Percentiles rank a stretch among this genome's conserved stretches.
Evolutionary conservation across 2,329 filamentous ascomycete species (phyloP).

Genomic region (Paraphoma chrysanthemicola): DNA sequence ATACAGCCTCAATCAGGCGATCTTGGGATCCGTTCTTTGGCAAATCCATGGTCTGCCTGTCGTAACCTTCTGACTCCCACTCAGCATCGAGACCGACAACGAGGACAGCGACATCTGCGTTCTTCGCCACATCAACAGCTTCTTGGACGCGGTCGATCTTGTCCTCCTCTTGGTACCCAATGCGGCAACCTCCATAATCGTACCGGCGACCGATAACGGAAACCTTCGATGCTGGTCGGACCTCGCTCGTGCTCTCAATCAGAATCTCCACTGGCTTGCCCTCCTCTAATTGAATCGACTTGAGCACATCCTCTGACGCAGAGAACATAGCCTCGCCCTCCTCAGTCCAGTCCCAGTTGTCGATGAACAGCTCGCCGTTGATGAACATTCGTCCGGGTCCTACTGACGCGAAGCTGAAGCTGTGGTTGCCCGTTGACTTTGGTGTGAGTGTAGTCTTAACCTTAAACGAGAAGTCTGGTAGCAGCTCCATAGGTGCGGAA

Average conservation of each 20-base stretch:
- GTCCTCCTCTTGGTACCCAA: constrained; percentile 73
- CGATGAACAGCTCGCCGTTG: constrained; percentile 65
- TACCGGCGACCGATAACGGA: constrained; percentile 65
- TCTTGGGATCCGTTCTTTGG: constrained; percentile 65
- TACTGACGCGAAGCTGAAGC: constrained; percentile 72
- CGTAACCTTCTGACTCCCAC: constrained; percentile 76
- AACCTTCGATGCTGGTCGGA: constrained; percentile 67
- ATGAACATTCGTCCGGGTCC: constrained; percentile 69
- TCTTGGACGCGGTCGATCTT: constrained; percentile 62
- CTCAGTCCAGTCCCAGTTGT: constrained; percentile 74
- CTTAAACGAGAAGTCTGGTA: constrained; percentile 69
- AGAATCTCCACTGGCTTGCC: constrained; percentile 67
- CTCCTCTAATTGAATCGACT: constrained; percentile 66
- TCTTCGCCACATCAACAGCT: constrained; percentile 71
- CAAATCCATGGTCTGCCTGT: constrained; percentile 68
- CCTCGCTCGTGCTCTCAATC: constrained; percentile 71
- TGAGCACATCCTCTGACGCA: constrained; percentile 69
- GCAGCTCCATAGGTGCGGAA: constrained; percentile 67
- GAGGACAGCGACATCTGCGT: constrained; percentile 78
- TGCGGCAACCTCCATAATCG: constrained; percentile 73
- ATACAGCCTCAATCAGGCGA: constrained; percentile 68
- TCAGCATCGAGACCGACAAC: constrained; percentile 80
- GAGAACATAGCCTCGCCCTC: constrained; percentile 76
- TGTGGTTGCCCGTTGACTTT: constrained; percentile 66
- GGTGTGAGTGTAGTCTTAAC: constrained; percentile 68